Evolutionary conservation across 257 asterid species (phyloP).

Genomic region (Ophiorrhiza pumila): DNA sequence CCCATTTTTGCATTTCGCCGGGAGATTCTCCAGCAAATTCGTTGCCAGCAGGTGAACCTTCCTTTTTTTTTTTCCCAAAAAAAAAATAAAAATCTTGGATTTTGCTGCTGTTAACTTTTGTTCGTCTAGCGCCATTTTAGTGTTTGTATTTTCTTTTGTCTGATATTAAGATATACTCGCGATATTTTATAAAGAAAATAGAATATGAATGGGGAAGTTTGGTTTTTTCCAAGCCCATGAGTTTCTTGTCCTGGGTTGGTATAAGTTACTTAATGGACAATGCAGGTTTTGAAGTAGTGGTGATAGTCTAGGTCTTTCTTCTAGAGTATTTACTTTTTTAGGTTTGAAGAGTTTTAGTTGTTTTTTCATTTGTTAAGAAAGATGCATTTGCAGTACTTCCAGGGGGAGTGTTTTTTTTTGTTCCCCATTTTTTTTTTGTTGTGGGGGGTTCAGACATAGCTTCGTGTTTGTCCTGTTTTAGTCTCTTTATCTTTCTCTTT

Average conservation of each 20-base stretch:
- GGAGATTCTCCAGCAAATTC: slow-evolving; percentile 51
- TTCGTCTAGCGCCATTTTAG: background rate
- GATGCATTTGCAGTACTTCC: no score
- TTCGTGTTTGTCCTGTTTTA: background rate
- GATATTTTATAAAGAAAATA: background rate
- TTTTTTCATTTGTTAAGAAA: background rate
- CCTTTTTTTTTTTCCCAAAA: background rate
- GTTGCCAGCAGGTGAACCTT: slow-evolving; percentile 54
- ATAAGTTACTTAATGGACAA: background rate
- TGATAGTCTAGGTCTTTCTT: background rate
- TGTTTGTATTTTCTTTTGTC: background rate
- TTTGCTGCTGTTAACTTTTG: background rate
- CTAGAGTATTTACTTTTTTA: background rate
- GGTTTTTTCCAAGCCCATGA: background rate
- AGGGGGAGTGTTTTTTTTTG: background rate
- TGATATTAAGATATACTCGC: background rate
- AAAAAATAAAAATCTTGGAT: background rate
- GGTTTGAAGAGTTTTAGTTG: background rate
- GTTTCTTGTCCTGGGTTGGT: background rate
- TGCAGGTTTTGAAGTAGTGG: background rate
- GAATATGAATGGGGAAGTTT: background rate
- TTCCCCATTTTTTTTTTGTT: no score
- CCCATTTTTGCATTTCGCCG: slow-evolving; percentile 62
- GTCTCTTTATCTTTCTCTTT: no score
- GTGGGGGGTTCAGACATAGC: background rate